These are phyloP conservation scores for Populus tremula DNA, from an alignment of 345 rosid species.

Conservation along the genomic window DNA sequence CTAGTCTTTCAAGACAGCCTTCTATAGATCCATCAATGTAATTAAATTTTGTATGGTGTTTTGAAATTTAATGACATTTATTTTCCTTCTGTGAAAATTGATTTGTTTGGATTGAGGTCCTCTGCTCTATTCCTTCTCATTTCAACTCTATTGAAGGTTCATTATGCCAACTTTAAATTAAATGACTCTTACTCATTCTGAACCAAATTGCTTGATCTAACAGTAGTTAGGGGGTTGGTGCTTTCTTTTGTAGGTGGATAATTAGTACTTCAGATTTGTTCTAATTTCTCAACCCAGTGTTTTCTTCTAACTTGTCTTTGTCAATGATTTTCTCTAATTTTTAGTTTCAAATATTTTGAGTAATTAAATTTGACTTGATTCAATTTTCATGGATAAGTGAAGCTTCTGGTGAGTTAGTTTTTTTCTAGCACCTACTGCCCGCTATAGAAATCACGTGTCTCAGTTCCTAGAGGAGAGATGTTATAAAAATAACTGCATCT, in stretches of 20 bases:
- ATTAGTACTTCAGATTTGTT: background rate
- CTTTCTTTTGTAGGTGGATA: background rate
- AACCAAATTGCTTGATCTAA: too few species aligned
- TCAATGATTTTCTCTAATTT: background rate
- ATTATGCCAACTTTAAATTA: background rate
- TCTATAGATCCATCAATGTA: background rate
- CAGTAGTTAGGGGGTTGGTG: background rate
- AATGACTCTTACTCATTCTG: background rate
- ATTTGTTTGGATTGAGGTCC: conserved; percentile 2
- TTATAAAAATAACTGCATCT: background rate
- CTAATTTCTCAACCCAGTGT: background rate
- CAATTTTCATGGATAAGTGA: background rate
- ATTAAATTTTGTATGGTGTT: background rate
- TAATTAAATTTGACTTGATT: background rate
- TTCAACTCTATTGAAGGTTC: background rate
- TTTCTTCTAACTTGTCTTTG: background rate
- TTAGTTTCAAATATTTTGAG: background rate
- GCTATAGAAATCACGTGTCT: background rate
- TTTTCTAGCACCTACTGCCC: background rate
- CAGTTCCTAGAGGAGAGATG: background rate
- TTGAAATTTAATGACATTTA: background rate
- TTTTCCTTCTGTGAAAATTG: background rate
- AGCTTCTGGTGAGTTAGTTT: background rate
- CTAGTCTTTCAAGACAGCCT: background rate
- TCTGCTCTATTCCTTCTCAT: background rate